Conservation (phyloP, 768 basidiomycete species). For the Panaeolus papilionaceus region DNA sequence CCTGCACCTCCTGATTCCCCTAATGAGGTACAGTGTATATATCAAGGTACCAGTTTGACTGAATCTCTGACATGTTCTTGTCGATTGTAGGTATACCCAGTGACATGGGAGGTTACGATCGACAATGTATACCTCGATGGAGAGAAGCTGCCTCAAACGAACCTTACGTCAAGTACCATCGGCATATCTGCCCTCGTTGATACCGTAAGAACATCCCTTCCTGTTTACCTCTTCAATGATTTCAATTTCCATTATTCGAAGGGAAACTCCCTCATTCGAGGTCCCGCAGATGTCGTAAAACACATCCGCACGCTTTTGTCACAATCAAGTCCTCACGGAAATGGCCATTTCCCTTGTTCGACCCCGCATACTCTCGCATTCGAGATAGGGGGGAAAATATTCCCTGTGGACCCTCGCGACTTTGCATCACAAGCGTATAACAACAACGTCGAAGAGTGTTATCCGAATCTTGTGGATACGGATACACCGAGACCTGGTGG, state of each 20-base stretch:
- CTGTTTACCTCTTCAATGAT: not conserved
- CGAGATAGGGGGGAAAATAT: constrained; percentile 69
- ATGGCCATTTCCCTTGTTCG: constrained; percentile 57
- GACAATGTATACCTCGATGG: constrained; percentile 80
- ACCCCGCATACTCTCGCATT: constrained; percentile 70
- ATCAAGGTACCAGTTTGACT: constrained; percentile 22
- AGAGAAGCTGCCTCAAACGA: constrained; percentile 60
- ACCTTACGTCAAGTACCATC: constrained; percentile 52
- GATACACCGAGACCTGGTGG: constrained; percentile 65
- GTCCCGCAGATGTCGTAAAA: constrained; percentile 68
- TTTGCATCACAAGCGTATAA: constrained; percentile 53
- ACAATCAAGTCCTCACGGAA: not conserved
- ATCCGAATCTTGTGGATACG: constrained; percentile 61
- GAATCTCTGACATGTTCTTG: not conserved
- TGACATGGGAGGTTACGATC: constrained; percentile 75
- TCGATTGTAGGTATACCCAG: constrained; percentile 54
- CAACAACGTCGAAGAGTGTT: constrained; percentile 50
- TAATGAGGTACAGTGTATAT: constrained; percentile 53
- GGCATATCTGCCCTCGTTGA: constrained; percentile 71
- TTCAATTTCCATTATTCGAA: constrained; percentile 27
- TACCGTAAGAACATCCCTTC: constrained; percentile 51
- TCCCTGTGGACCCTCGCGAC: constrained; percentile 80
- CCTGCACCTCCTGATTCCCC: constrained; percentile 60
- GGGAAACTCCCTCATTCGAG: constrained; percentile 82
- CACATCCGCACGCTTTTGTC: constrained; percentile 52